Evolutionary conservation across 352 stramenopile species (phyloP).

Genomic region (Phytopythium chamaehyphon): DNA sequence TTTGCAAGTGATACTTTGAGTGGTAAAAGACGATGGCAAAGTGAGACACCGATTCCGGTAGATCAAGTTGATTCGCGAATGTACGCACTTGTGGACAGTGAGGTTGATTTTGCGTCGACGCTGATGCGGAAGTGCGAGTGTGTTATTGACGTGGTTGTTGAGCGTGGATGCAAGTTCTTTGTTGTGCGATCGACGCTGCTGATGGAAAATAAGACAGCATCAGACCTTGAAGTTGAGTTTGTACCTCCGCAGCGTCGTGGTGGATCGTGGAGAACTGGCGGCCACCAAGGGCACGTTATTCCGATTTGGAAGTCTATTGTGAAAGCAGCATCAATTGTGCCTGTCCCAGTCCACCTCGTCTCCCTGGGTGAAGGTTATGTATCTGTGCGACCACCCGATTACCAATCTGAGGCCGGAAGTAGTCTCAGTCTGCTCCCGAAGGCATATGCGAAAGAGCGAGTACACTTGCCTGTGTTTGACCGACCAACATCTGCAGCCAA

Average conservation of each 20-base stretch:
- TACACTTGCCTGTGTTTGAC: constrained; percentile 71
- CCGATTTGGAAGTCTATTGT: constrained; percentile 70
- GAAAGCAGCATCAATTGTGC: constrained; percentile 50
- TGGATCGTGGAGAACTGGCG: constrained; percentile 21
- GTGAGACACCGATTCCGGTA: constrained; percentile 70
- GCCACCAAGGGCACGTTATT: constrained; percentile 32
- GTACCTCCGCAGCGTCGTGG: constrained; percentile 47
- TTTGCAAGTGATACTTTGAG: constrained; percentile 22
- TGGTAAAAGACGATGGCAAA: constrained; percentile 52
- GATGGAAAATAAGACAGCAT: constrained; percentile 81
- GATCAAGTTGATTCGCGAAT: constrained; percentile 82
- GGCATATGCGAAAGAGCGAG: constrained; percentile 70
- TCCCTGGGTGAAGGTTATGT: constrained; percentile 67
- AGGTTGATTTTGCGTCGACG: constrained; percentile 37
- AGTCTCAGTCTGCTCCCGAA: constrained; percentile 30
- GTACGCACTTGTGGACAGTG: constrained; percentile 70
- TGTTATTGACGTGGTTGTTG: constrained; percentile 80
- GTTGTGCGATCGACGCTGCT: constrained; percentile 78
- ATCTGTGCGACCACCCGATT: constrained; percentile 66
- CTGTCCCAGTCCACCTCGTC: constrained; percentile 71
- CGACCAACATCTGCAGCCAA: constrained; percentile 24
- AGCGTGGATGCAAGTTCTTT: constrained; percentile 86
- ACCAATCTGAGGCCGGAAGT: constrained; percentile 24
- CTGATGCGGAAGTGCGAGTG: constrained; percentile 78
- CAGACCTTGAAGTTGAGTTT: constrained; percentile 84